A percentile compares a stretch with the other conserved stretches of the same genome.
phyloP scores from a whole-genome alignment of 2,329 filamentous ascomycete genomes.

The Venturia pyrina region DNA sequence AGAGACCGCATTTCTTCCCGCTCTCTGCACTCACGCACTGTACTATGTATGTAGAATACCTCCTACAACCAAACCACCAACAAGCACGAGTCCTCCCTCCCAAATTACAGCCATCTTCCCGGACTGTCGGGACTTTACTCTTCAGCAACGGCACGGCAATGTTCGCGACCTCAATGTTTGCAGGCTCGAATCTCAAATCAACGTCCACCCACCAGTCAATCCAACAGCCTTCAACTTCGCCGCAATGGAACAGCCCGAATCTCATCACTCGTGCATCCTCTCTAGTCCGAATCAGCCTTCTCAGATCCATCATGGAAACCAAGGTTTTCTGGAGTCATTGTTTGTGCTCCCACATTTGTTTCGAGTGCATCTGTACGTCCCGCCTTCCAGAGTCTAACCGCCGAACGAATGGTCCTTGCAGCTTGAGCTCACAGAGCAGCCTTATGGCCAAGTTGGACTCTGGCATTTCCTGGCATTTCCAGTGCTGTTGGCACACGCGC shows the following conservation, averaged over 20 bases:
- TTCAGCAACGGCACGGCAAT: conserved; percentile 1
- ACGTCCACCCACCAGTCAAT: background rate
- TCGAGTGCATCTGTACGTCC: background rate
- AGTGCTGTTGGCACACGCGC: background rate
- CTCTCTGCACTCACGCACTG: too few species aligned
- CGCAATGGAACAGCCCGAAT: background rate
- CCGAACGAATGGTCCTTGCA: background rate
- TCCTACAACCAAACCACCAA: background rate
- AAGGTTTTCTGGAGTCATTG: background rate
- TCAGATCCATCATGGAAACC: background rate
- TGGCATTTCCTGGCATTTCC: background rate
- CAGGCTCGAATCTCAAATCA: background rate
- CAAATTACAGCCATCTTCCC: background rate
- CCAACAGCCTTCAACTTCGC: background rate
- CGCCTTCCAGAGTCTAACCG: background rate
- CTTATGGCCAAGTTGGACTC: background rate
- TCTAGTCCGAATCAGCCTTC: background rate
- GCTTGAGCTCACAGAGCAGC: background rate
- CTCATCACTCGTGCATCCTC: background rate
- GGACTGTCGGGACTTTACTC: background rate
- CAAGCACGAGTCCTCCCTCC: background rate
- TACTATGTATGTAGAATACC: too few species aligned
- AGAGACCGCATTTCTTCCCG: background rate
- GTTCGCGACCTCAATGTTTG: background rate
- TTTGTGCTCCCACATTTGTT: background rate